Evolutionary conservation across 495 filamentous ascomycete genomes (phyloP).

Genomic region (Articulospora tetracladia): DNA sequence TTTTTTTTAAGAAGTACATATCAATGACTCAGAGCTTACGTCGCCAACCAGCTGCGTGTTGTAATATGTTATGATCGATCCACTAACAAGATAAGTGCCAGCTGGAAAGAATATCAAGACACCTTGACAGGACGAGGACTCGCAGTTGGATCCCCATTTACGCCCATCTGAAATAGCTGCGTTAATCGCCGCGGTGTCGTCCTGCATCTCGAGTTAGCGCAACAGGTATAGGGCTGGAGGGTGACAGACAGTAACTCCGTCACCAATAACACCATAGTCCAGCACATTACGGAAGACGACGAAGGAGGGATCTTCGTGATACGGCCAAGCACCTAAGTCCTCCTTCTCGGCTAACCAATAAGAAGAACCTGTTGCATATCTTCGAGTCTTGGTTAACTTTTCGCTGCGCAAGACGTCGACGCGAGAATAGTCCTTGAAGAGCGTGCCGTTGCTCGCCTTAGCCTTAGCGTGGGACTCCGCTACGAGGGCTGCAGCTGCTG

Average conservation of each 20-base stretch:
- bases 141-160: slow-evolving; percentile 72
- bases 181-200: slow-evolving; percentile 79
- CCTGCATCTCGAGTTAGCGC: too few relatives aligned
- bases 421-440: not conserved
- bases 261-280: slow-evolving; percentile 72
- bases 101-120: slow-evolving; percentile 79
- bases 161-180: slow-evolving; percentile 68
- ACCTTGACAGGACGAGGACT: slow-evolving; percentile 69
- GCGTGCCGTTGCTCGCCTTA: not conserved
- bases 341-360: too few relatives aligned
- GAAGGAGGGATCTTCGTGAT: slow-evolving; percentile 53
- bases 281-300: slow-evolving; percentile 84
- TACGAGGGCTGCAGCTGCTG: not conserved
- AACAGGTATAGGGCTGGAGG: too few relatives aligned
- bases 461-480: not conserved
- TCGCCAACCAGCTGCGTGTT: slow-evolving; percentile 86
- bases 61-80: slow-evolving; percentile 68
- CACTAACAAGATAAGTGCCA: slow-evolving; percentile 58
- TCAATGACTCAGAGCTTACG: slow-evolving; percentile 15
- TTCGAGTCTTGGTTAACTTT: too few relatives aligned
- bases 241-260: slow-evolving; percentile 52
- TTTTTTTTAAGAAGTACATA: too few relatives aligned
- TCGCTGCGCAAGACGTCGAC: too few relatives aligned
- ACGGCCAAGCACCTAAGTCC: too few relatives aligned
- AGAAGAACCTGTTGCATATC: too few relatives aligned